Evolutionary conservation across 2,329 filamentous ascomycete genomes (phyloP).

Genomic region (Lecanicillium sp.): DNA sequence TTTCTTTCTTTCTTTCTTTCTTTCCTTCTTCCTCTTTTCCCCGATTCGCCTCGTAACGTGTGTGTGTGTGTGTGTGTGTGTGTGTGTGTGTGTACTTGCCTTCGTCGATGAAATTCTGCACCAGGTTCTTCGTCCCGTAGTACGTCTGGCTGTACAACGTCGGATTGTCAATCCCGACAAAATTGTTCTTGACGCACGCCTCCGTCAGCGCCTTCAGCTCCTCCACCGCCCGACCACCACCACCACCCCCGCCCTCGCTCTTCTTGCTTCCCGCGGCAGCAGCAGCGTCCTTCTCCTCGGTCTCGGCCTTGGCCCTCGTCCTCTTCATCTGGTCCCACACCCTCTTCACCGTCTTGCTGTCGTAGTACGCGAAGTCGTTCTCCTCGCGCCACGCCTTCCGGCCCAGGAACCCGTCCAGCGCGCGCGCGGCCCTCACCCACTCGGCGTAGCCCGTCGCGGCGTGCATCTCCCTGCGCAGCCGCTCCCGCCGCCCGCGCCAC

Average conservation of each 20-base stretch:
- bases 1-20: no score
- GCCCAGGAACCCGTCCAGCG: conserved; percentile 74
- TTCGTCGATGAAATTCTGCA: conserved; percentile 87
- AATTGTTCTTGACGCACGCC: conserved; percentile 95
- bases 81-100: no score
- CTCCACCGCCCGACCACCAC: conserved; percentile 52
- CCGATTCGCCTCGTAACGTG: no score
- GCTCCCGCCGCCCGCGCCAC: conserved; percentile 76
- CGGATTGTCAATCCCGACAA: conserved; percentile 89
- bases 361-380: conserved; percentile 79
- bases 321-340: conserved; percentile 71
- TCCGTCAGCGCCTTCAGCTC: conserved; percentile 74
- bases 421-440: conserved; percentile 75
- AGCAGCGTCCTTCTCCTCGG: conserved; percentile 27
- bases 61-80: no score
- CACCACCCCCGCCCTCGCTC: conserved; percentile 31
- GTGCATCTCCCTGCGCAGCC: conserved; percentile 64
- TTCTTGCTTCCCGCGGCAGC: conserved; percentile 16
- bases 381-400: conserved; percentile 75
- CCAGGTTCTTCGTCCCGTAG: conserved; percentile 91
- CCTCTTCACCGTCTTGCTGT: conserved; percentile 72
- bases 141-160: conserved; percentile 96
- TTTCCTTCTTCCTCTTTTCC: no score
- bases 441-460: conserved; percentile 69
- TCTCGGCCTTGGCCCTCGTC: conserved; percentile 54